Evolutionary conservation across 257 asterid genomes (phyloP).

Genomic region (Forsythia viridissima): DNA sequence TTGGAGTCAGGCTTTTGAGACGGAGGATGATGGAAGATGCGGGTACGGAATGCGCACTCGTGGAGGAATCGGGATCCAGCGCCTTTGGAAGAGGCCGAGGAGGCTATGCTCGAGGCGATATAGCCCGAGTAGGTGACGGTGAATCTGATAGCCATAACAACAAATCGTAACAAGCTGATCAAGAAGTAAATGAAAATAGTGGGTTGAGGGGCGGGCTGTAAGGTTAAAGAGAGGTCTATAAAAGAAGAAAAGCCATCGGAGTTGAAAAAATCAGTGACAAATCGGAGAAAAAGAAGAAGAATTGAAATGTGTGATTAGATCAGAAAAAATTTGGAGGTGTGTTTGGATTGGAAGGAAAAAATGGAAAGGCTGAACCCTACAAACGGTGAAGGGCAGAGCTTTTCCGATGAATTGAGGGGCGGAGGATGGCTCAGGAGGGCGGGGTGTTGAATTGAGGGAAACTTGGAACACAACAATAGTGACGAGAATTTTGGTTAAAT

Average conservation of each 20-base stretch:
- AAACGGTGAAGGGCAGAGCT: constrained; percentile 29
- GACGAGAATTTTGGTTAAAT: constrained; percentile 4
- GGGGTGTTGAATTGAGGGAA: background rate
- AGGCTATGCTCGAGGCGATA: constrained; percentile 60
- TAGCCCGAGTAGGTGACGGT: constrained; percentile 79
- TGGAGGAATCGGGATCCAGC: constrained; percentile 55
- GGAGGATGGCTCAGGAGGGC: constrained; percentile 4
- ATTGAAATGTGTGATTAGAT: constrained; percentile 21
- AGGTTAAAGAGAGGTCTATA: constrained; percentile 28
- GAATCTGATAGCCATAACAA: constrained; percentile 78
- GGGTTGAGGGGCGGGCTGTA: constrained; percentile 15
- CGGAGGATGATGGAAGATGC: constrained; percentile 40
- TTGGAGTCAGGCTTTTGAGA: constrained; percentile 46
- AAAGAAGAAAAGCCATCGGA: constrained; percentile 26
- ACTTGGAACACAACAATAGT: background rate
- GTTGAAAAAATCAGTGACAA: constrained; percentile 23
- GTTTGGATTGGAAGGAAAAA: background rate
- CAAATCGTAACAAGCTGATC: constrained; percentile 33
- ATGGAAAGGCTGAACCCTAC: constrained; percentile 18
- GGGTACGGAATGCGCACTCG: constrained; percentile 47
- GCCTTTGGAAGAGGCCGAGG: constrained; percentile 52
- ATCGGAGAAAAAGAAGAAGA: constrained; percentile 17
- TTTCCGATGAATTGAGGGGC: constrained; percentile 16
- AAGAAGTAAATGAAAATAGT: constrained; percentile 39
- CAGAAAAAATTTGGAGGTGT: background rate